Percentiles rank a stretch among this genome's conserved stretches.
Evolutionary conservation across 306 rosid genomes (phyloP).

Genomic region (Cicer chorassanicum): DNA sequence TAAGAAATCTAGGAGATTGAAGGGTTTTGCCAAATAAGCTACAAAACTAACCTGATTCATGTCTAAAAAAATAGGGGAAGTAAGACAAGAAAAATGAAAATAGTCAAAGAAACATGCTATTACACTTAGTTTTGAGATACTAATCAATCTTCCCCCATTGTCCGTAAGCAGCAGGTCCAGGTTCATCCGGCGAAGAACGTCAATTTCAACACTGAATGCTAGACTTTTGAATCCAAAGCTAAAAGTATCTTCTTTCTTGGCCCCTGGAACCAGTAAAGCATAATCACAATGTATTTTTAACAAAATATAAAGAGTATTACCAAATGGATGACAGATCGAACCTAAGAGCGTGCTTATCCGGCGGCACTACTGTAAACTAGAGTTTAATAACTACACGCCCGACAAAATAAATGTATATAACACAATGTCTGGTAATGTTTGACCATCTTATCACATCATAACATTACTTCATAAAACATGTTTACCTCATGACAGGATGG

Average conservation of each 20-base stretch:
- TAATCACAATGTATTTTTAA: conserved; percentile 39
- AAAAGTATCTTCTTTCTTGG: conserved; percentile 98
- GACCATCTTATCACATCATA: not conserved
- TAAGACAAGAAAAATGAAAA: conserved; percentile 4
- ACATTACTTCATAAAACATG: not conserved
- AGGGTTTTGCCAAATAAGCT: conserved; percentile 39
- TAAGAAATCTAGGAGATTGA: conserved; percentile 9
- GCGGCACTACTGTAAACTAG: not conserved
- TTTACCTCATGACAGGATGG: not conserved
- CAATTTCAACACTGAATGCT: conserved; percentile 43
- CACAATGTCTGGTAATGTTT: not conserved
- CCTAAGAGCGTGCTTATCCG: not conserved
- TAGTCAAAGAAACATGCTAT: conserved; percentile 36
- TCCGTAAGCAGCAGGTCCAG: conserved; percentile 27
- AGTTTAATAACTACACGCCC: not conserved
- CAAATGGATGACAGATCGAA: conserved; percentile 7
- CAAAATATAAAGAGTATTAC: conserved; percentile 6
- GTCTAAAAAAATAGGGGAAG: conserved; percentile 24
- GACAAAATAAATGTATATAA: not conserved
- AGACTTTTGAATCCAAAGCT: conserved; percentile 83
- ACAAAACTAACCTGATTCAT: conserved; percentile 45
- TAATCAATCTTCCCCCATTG: conserved; percentile 37
- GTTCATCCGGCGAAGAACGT: conserved; percentile 36
- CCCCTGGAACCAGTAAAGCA: conserved; percentile 67
- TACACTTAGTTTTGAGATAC: conserved; percentile 37